Conservation (phyloP, 441 rosid genomes). For the Corymbia citriodora region DNA sequence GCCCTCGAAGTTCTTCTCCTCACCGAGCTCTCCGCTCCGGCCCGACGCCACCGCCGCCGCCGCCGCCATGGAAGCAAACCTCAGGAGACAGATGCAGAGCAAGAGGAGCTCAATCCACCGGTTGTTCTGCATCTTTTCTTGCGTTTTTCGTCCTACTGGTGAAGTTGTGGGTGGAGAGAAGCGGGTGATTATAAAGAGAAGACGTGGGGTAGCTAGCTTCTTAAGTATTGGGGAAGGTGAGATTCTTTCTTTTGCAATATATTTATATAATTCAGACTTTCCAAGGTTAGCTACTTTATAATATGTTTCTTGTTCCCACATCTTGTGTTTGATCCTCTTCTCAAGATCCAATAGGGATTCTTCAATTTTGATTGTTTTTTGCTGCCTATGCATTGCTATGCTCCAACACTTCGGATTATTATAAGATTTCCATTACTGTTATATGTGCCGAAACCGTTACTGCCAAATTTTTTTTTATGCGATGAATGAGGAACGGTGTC, state of each 20-base stretch:
- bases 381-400: background rate
- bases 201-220: background rate
- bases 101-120: background rate
- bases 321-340: background rate
- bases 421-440: background rate
- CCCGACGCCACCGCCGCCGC: background rate
- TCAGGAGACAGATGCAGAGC: background rate
- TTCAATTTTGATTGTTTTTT: background rate
- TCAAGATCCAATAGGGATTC: background rate
- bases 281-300: background rate
- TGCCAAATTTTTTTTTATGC: background rate
- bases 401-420: background rate
- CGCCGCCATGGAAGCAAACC: background rate
- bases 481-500: background rate
- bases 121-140: background rate
- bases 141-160: background rate
- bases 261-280: background rate
- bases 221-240: background rate
- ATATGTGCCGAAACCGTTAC: background rate
- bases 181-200: background rate
- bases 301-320: background rate
- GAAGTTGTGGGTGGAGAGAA: background rate
- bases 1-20: constrained; percentile 41
- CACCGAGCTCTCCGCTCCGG: constrained; percentile 10
- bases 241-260: background rate